phyloP scores from a whole-genome alignment of 2,329 filamentous ascomycete genomes.

The Colletotrichum liriopes region DNA sequence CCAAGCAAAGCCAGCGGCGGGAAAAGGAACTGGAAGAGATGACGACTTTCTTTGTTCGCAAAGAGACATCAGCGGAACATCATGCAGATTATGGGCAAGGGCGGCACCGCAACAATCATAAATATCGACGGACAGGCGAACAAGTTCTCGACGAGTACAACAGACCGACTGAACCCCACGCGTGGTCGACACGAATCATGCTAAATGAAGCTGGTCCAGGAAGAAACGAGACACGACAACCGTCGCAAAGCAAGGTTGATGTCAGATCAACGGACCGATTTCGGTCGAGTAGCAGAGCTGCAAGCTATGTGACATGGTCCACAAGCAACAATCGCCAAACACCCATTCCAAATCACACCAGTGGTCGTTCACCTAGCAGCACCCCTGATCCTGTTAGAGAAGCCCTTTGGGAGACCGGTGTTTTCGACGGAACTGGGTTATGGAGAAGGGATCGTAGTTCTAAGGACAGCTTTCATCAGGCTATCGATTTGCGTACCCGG shows the following conservation, averaged over 20 bases:
- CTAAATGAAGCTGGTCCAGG: not conserved
- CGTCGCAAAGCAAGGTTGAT: not conserved
- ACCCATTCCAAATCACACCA: not conserved
- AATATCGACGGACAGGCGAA: not conserved
- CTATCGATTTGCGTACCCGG: not conserved
- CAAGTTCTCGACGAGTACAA: not conserved
- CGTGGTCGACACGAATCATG: not conserved
- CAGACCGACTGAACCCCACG: not conserved
- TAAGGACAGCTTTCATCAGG: not conserved
- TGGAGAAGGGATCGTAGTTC: not conserved
- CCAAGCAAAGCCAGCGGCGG: constrained; percentile 48
- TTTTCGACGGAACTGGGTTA: constrained; percentile 22
- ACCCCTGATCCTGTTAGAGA: constrained; percentile 28
- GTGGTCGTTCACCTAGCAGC: constrained; percentile 3
- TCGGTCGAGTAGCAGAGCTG: constrained; percentile 32
- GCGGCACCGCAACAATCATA: too few species aligned
- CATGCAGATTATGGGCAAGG: too few species aligned
- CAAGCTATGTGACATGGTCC: constrained; percentile 46
- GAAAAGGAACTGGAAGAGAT: constrained; percentile 54
- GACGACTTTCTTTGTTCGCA: constrained; percentile 53
- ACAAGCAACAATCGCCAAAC: constrained; percentile 34
- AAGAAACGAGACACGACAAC: not conserved
- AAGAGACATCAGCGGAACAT: constrained; percentile 1
- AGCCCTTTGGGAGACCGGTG: constrained; percentile 28
- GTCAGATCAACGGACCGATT: not conserved